Conservation (phyloP, 208 protist species). For the Acanthamoeba lugdunensis region DNA sequence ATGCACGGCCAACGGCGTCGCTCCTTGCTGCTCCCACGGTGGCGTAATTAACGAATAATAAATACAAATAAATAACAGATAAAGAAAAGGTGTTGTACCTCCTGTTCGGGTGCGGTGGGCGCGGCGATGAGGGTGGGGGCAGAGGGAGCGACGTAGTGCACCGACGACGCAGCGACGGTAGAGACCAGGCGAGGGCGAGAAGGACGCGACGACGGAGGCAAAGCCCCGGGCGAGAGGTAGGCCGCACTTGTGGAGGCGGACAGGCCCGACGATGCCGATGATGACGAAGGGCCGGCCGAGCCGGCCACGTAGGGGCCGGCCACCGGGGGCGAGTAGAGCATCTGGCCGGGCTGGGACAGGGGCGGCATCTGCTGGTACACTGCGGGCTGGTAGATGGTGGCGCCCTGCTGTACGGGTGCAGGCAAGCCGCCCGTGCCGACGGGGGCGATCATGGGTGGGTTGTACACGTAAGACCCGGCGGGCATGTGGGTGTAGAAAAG, state of each 20-base stretch:
- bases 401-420: not conserved
- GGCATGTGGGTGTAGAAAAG: not conserved
- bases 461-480: not conserved
- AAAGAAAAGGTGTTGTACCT: not conserved
- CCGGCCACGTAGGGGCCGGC: not conserved
- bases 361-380: slow-evolving; percentile 34
- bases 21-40: not conserved
- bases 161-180: not conserved
- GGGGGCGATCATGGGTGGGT: not conserved
- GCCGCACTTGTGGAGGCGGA: not conserved
- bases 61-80: not conserved
- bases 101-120: not conserved
- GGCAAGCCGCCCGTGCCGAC: not conserved
- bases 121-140: not conserved
- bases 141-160: not conserved
- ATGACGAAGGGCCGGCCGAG: not conserved
- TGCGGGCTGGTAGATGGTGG: not conserved
- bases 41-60: not conserved
- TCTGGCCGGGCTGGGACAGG: not conserved
- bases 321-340: not conserved
- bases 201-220: not conserved
- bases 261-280: not conserved
- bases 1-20: not conserved
- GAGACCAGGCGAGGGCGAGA: not conserved
- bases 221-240: not conserved